A percentile compares a stretch with the other conserved stretches of the same genome.
Evolutionary conservation across 1,284 basidiomycete species (phyloP).

Genomic region (Trichosporon sp.): DNA sequence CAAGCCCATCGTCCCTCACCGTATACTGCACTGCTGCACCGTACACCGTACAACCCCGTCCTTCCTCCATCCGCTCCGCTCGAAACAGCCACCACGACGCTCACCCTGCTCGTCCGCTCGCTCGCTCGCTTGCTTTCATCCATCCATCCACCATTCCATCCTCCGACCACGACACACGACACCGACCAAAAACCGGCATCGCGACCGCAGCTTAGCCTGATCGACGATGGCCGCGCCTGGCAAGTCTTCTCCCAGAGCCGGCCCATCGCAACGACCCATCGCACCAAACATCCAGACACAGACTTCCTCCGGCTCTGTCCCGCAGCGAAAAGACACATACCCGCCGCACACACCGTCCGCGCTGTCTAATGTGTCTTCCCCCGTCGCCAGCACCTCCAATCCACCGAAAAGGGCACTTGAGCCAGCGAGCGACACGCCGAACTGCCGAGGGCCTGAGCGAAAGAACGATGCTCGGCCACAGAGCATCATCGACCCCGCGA

Average conservation of each 20-base stretch:
- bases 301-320: not conserved
- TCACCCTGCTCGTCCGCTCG: too few species aligned
- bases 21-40: too few species aligned
- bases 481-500: slow-evolving; percentile 20
- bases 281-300: slow-evolving; percentile 4
- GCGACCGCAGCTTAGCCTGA: not conserved
- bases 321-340: slow-evolving; percentile 17
- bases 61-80: not conserved
- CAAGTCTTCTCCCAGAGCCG: slow-evolving; percentile 4
- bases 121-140: slow-evolving; percentile 6
- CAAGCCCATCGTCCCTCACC: not conserved
- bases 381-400: slow-evolving; percentile 9
- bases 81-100: too few species aligned
- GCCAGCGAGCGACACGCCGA: slow-evolving; percentile 5
- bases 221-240: slow-evolving; percentile 1
- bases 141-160: slow-evolving; percentile 1
- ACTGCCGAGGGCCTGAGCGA: slow-evolving; percentile 15
- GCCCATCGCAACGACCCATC: slow-evolving; percentile 1
- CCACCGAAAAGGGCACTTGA: slow-evolving; percentile 6
- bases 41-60: not conserved
- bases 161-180: not conserved
- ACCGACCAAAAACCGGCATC: not conserved
- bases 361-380: slow-evolving; percentile 26
- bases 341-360: slow-evolving; percentile 24
- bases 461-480: slow-evolving; percentile 19